These are phyloP conservation scores for Colletotrichum sp. DNA, from an alignment of 2,329 filamentous ascomycete species.

Conservation along the genomic window DNA sequence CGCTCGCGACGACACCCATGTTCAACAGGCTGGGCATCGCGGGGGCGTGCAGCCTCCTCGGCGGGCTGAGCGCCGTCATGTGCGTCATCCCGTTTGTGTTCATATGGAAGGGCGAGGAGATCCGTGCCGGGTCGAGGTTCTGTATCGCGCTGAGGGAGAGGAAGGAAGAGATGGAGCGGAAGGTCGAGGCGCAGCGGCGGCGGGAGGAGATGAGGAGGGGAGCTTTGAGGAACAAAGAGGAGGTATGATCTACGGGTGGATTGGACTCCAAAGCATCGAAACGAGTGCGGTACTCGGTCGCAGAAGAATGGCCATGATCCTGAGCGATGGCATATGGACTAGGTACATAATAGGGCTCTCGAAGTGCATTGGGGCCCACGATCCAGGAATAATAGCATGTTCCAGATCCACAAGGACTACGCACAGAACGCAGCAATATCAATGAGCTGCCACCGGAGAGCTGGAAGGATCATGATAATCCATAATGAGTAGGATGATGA, in stretches of 20 bases:
- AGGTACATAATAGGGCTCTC: not conserved
- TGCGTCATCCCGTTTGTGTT: conserved; percentile 57
- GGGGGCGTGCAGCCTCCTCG: conserved; percentile 58
- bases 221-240: not conserved
- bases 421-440: not conserved
- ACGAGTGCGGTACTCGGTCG: not conserved
- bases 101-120: conserved; percentile 57
- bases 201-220: conserved; percentile 22
- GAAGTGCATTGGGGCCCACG: not conserved
- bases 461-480: not conserved
- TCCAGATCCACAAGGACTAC: not conserved
- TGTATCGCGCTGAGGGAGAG: conserved; percentile 63
- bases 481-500: fast-evolving
- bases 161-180: conserved; percentile 51
- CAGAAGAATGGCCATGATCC: not conserved
- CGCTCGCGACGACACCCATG: conserved; percentile 58
- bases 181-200: conserved; percentile 39
- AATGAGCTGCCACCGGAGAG: fast-evolving
- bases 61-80: conserved; percentile 54
- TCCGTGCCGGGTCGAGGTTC: conserved; percentile 64
- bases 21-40: conserved; percentile 51
- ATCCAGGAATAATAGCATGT: not conserved
- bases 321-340: not conserved
- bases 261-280: not conserved
- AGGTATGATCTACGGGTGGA: not conserved